Conservation (phyloP, 192 early-diverging fungal species). For the Backusella mclennaniae region DNA sequence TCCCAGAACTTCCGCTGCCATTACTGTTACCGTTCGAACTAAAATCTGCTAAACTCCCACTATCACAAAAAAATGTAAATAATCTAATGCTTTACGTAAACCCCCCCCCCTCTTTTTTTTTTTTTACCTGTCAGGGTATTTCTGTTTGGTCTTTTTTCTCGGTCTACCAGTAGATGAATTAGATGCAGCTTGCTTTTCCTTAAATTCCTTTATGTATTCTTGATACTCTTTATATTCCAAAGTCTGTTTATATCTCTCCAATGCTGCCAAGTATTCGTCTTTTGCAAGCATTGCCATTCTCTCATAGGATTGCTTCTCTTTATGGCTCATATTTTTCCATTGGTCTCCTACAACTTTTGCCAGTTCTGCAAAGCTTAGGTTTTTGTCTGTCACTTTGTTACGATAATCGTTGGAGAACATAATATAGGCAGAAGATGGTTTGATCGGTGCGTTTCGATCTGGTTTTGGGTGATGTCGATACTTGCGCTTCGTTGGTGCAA, state of each 20-base stretch:
- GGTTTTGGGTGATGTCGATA: conserved; percentile 45
- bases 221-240: conserved; percentile 32
- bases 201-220: conserved; percentile 37
- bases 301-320: conserved; percentile 35
- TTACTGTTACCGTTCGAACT: conserved; percentile 35
- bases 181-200: conserved; percentile 25
- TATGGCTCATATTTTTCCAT: conserved; percentile 34
- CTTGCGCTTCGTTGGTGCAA: conserved; percentile 24
- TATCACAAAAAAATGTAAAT: neutral
- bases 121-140: conserved; percentile 20
- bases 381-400: conserved; percentile 30
- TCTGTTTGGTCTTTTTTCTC: conserved; percentile 13
- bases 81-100: neutral
- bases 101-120: neutral
- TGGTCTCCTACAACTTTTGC: conserved; percentile 44
- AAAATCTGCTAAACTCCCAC: conserved; percentile 29
- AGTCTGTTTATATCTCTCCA: conserved; percentile 30
- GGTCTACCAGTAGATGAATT: conserved; percentile 9
- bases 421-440: conserved; percentile 46
- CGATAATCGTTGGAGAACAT: conserved; percentile 43
- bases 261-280: conserved; percentile 31
- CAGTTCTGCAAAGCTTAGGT: conserved; percentile 36
- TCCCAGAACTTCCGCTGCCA: conserved; percentile 24
- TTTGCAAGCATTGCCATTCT: conserved; percentile 32
- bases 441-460: conserved; percentile 41